A percentile compares a stretch with the other conserved stretches of the same genome.
Conservation (phyloP, 2,329 filamentous ascomycete genomes). For the Westerdykella ornata region DNA sequence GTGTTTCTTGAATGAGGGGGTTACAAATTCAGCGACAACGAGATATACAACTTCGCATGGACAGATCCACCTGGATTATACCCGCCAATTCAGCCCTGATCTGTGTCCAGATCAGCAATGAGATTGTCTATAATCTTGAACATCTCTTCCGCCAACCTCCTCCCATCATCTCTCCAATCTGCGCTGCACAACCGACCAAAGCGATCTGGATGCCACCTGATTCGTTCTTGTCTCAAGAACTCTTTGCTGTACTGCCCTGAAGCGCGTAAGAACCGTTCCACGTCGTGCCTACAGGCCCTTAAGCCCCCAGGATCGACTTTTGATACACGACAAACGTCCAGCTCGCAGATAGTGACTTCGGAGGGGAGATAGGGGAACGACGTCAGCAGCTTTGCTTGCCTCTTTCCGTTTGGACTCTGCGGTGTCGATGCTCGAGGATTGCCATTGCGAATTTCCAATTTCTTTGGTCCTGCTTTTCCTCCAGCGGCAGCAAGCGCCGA, state of each 20-base stretch:
- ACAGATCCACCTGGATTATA: too few species aligned
- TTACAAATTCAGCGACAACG: too few species aligned
- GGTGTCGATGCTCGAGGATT: conserved; percentile 25
- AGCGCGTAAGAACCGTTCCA: conserved; percentile 25
- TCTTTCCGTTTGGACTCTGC: conserved; percentile 34
- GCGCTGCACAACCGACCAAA: conserved; percentile 32
- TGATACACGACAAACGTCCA: conserved; percentile 16
- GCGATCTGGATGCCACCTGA: conserved; percentile 35
- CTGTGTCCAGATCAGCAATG: conserved; percentile 19
- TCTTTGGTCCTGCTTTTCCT: conserved; percentile 12
- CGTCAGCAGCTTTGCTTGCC: conserved; percentile 13
- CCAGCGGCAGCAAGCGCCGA: conserved; percentile 19
- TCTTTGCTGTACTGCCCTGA: conserved; percentile 32
- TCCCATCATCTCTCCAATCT: conserved; percentile 26
- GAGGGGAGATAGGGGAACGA: conserved; percentile 28
- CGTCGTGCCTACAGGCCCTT: conserved; percentile 31
- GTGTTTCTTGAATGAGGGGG: too few species aligned
- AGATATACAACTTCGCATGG: too few species aligned
- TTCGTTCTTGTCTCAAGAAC: conserved; percentile 30
- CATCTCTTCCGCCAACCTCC: conserved; percentile 32
- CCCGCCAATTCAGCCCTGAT: neutral
- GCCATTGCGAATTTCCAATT: conserved; percentile 26
- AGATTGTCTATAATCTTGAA: conserved; percentile 31
- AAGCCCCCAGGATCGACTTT: conserved; percentile 22
- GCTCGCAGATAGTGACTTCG: conserved; percentile 16